Percentiles rank a stretch among this genome's conserved stretches.
Conservation (phyloP, 352 stramenopile genomes). For the Hyaloperonospora brassicae region DNA sequence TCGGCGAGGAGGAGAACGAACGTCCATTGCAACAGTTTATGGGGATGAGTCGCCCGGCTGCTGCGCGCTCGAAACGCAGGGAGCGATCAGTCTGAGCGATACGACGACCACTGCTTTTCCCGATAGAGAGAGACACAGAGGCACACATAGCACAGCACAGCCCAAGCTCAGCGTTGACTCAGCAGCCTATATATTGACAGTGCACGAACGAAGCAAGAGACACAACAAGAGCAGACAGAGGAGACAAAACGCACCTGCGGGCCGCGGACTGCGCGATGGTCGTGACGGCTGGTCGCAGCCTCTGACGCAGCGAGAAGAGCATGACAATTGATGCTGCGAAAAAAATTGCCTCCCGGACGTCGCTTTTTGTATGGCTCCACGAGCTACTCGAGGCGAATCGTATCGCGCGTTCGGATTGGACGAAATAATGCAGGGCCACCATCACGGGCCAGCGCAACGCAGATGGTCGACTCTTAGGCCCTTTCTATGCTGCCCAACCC, state of each 20-base stretch:
- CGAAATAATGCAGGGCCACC: slow-evolving; percentile 10
- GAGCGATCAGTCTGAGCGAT: slow-evolving; percentile 20
- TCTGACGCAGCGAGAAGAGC: slow-evolving; percentile 53
- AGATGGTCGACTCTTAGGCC: background rate
- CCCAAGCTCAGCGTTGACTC: background rate
- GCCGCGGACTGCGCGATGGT: slow-evolving; percentile 23
- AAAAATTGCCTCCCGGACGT: background rate
- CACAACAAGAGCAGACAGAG: background rate
- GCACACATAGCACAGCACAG: background rate
- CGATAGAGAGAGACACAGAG: slow-evolving; percentile 1
- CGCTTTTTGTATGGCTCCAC: slow-evolving; percentile 12
- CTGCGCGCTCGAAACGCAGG: slow-evolving; percentile 33
- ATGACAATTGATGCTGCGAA: slow-evolving; percentile 25
- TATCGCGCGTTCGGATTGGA: slow-evolving; percentile 3
- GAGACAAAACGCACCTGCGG: slow-evolving; percentile 18
- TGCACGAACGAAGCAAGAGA: background rate
- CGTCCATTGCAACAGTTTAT: slow-evolving; percentile 36
- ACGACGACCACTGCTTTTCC: slow-evolving; percentile 20
- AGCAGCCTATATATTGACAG: background rate
- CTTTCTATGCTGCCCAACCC: slow-evolving; percentile 9
- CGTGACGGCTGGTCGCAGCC: slow-evolving; percentile 37
- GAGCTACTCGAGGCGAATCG: too few relatives aligned
- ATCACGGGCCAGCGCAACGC: background rate
- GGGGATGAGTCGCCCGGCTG: slow-evolving; percentile 41
- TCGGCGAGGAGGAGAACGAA: slow-evolving; percentile 54